Conservation (phyloP, 2,329 filamentous ascomycete species). For the Claviceps pusilla region DNA sequence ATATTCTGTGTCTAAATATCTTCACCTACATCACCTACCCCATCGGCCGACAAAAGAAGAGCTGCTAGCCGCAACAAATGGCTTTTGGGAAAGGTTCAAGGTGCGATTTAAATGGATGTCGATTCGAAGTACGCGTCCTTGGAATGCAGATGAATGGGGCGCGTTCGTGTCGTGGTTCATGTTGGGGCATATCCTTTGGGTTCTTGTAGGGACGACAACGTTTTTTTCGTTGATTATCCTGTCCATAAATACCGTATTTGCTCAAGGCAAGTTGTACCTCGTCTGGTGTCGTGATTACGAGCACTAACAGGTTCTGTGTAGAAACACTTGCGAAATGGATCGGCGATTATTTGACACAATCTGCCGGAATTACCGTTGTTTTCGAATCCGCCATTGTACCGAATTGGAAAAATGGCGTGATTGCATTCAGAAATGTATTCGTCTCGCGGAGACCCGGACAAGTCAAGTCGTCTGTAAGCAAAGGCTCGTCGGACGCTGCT, state of each 20-base stretch:
- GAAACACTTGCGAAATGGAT: slow-evolving; percentile 89
- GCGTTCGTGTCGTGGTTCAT: slow-evolving; percentile 91
- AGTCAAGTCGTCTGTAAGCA: slow-evolving; percentile 66
- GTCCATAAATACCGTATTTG: slow-evolving; percentile 88
- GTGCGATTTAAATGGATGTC: slow-evolving; percentile 97
- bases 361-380: slow-evolving; percentile 81
- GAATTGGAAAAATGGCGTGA: slow-evolving; percentile 87
- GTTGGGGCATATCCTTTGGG: slow-evolving; percentile 84
- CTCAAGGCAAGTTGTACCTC: slow-evolving; percentile 51
- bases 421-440: slow-evolving; percentile 92
- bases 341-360: slow-evolving; percentile 88
- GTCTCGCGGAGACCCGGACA: slow-evolving; percentile 83
- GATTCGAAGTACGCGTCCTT: slow-evolving; percentile 82
- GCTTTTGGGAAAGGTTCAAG: slow-evolving; percentile 79
- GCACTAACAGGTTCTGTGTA: slow-evolving; percentile 19
- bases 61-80: slow-evolving; percentile 75
- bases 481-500: slow-evolving; percentile 79
- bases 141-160: slow-evolving; percentile 91
- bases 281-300: not conserved
- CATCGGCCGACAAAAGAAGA: slow-evolving; percentile 90
- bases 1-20: slow-evolving; percentile 42
- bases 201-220: slow-evolving; percentile 90
- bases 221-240: slow-evolving; percentile 89
- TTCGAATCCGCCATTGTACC: slow-evolving; percentile 97
- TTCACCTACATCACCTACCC: slow-evolving; percentile 52